A percentile compares a stretch with the other conserved stretches of the same genome.
Evolutionary conservation across 768 basidiomycete genomes (phyloP).

Genomic region (Mycena indigotica): DNA sequence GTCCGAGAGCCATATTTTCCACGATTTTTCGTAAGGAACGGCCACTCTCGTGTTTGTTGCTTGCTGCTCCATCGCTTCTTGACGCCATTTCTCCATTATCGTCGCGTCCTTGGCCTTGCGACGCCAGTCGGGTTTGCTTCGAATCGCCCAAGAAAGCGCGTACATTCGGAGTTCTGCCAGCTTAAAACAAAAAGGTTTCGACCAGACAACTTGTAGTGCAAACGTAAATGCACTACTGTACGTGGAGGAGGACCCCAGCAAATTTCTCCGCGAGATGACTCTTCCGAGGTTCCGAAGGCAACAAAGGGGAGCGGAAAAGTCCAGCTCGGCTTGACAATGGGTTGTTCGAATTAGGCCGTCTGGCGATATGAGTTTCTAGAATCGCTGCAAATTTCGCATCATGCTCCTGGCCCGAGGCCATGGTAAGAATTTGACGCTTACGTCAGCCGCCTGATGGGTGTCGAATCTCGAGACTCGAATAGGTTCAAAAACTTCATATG

Average conservation of each 20-base stretch:
- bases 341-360: neutral
- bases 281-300: neutral
- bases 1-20: neutral
- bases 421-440: too few species aligned
- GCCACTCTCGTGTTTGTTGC: neutral
- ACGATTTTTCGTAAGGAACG: neutral
- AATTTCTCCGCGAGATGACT: neutral
- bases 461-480: too few species aligned
- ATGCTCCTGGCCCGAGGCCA: too few species aligned
- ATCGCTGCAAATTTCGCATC: too few species aligned
- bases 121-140: constrained; percentile 22
- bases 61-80: constrained; percentile 18
- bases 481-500: too few species aligned
- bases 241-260: constrained; percentile 13
- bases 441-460: too few species aligned
- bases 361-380: too few species aligned
- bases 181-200: too few species aligned
- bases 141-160: constrained; percentile 18
- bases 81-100: constrained; percentile 21
- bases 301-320: constrained; percentile 11
- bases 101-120: constrained; percentile 10
- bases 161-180: constrained; percentile 23
- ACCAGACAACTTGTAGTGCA: too few species aligned
- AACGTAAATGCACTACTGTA: too few species aligned
- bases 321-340: constrained; percentile 5